Conservation (phyloP, 2,329 filamentous ascomycete species). For the Ceratocystis harringtonii region DNA sequence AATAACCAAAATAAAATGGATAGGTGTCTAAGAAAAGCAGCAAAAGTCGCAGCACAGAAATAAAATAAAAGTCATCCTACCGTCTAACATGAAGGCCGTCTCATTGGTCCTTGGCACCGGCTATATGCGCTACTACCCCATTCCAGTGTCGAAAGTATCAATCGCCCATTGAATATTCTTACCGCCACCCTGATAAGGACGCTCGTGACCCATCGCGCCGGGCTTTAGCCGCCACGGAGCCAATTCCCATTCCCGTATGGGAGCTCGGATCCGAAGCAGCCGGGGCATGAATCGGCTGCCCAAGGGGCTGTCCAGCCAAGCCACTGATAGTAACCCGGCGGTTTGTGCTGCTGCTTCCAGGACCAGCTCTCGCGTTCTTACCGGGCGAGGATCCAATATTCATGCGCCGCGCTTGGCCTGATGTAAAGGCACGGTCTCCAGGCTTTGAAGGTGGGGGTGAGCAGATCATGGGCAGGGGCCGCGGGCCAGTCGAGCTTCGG, state of each 20-base stretch:
- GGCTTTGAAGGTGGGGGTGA: conserved; percentile 29
- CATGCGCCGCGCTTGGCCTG: conserved; percentile 43
- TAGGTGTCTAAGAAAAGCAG: background rate
- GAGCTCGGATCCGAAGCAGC: background rate
- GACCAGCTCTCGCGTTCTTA: conserved; percentile 26
- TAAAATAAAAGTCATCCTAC: background rate
- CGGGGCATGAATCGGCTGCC: background rate
- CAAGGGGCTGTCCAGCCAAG: conserved; percentile 19
- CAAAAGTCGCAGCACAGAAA: background rate
- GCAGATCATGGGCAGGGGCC: conserved; percentile 39
- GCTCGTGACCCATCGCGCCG: conserved; percentile 2
- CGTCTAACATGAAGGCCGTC: background rate
- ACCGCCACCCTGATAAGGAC: background rate
- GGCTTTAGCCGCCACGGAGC: background rate
- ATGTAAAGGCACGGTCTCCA: conserved; percentile 29
- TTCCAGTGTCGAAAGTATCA: background rate
- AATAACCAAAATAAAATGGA: background rate
- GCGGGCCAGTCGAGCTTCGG: conserved; percentile 35
- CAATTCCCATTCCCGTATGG: background rate
- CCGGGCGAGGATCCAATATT: conserved; percentile 30
- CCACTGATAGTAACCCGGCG: conserved; percentile 28
- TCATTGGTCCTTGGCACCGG: background rate
- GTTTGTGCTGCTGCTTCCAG: conserved; percentile 19
- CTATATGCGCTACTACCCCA: no score
- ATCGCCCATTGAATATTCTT: background rate